Evolutionary conservation across 495 filamentous ascomycete species (phyloP).

Genomic region (Astrothelium macrocarpum): DNA sequence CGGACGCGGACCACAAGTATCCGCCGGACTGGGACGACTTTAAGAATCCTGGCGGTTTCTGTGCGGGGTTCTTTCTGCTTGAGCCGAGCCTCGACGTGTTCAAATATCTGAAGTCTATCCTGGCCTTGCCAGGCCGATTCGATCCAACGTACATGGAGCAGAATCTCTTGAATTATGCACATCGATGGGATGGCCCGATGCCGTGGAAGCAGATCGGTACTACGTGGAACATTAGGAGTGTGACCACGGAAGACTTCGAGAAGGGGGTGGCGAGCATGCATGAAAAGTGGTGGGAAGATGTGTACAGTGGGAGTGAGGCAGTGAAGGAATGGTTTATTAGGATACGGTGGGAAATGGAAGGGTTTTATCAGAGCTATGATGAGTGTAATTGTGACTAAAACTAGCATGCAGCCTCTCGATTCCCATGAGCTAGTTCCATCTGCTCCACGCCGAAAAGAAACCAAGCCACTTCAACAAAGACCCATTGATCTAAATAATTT

Average conservation of each 20-base stretch:
- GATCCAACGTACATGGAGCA: background rate
- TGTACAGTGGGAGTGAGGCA: conserved; percentile 10
- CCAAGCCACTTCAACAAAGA: too few relatives aligned
- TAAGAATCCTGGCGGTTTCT: background rate
- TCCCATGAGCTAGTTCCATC: too few relatives aligned
- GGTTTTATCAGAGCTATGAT: conserved; percentile 12
- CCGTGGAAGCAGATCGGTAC: background rate
- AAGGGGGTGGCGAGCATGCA: conserved; percentile 19
- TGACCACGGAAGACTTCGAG: conserved; percentile 13
- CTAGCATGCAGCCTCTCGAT: background rate
- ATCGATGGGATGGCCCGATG: conserved; percentile 1
- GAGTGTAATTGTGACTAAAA: background rate
- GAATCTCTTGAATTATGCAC: conserved; percentile 10
- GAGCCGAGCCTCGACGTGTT: background rate
- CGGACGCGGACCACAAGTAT: background rate
- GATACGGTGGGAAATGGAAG: conserved; percentile 17
- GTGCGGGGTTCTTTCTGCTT: background rate
- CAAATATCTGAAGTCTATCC: background rate
- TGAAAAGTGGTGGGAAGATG: conserved; percentile 23
- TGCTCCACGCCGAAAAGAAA: too few relatives aligned
- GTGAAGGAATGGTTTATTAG: conserved; percentile 9
- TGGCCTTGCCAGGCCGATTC: conserved; percentile 2
- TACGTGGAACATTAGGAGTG: conserved; percentile 4
- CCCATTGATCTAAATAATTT: too few relatives aligned
- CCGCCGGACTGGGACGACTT: conserved; percentile 2